Evolutionary conservation across 495 filamentous ascomycete genomes (phyloP).

Genomic region (Daldinia grandis): DNA sequence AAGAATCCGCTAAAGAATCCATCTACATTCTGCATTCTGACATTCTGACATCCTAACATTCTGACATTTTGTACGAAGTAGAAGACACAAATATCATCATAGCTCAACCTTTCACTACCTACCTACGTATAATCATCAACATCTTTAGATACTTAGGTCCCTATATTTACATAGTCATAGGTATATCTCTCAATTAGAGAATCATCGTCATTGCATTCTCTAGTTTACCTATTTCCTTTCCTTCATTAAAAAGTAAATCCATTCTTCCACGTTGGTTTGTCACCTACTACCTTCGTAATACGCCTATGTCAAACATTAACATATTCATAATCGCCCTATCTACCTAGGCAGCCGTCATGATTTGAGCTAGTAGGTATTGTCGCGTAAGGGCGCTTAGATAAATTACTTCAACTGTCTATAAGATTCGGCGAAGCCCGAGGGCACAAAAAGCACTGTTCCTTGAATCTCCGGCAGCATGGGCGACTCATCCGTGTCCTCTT

Average conservation of each 20-base stretch:
- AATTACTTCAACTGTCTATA: neutral
- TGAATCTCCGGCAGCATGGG: slow-evolving; percentile 16
- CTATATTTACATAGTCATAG: neutral
- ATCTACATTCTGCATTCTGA: neutral
- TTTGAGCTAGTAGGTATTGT: neutral
- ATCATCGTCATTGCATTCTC: neutral
- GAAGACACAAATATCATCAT: neutral
- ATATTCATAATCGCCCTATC: neutral
- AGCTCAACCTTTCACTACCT: neutral
- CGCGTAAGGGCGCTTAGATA: neutral
- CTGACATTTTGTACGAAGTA: too few species aligned
- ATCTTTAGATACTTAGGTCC: neutral
- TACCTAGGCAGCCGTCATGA: neutral
- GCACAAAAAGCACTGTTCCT: neutral
- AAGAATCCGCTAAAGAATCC: neutral
- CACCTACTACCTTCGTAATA: neutral
- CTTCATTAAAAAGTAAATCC: neutral
- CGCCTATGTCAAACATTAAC: neutral
- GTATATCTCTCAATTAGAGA: neutral
- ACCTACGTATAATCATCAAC: too few species aligned
- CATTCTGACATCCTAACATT: neutral
- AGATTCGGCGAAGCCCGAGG: neutral
- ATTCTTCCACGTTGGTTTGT: neutral
- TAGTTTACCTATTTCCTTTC: neutral
- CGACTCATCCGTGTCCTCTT: slow-evolving; percentile 11